Evolutionary conservation across 495 filamentous ascomycete genomes (phyloP), one percentile per base, ranked within the genome.

Genomic region (Cudoniella acicularis): DNA sequence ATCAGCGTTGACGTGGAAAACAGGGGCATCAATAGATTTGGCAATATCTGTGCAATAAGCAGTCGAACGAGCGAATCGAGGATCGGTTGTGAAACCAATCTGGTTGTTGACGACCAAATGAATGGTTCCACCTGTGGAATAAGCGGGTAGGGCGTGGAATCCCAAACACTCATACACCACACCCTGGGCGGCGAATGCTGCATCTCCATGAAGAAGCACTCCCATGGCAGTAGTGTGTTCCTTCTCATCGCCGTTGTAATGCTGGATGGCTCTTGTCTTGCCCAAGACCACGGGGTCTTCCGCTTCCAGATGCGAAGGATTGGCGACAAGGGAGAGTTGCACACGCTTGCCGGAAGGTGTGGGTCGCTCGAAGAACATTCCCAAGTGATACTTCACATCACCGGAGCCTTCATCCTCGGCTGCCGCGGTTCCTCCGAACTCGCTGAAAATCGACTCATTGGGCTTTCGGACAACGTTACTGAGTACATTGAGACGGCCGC

Each of bases 81-180:
- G 94, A 72, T 98, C 94, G n/a, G 94, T 98, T 54, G 94, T 98
- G 81, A 98, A 98, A 71, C 94, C 94, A 72, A 98, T 98, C 79
- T 98, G 94, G 82, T 98, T 98, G 85, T 98, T 98, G 64, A 98
- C 91, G 49, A 98, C 85, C 62, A 98, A 79, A 76, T 98, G 94
- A 70, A 98, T 91, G 52, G 94, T 98, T 67, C 94, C 94, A 67
- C 94, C 94, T 52, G 95, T 98, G 21, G 93, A 96, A 79, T 96
- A 98, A 43, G 87, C 88, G 26, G 94, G 94, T 10, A 98, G 84
- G 23, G 90, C 85, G 75, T 96, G 88, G 85, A 98, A 96, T 58
- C 94, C 94, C 80, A 98, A 87, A 60, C 92, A 97, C 77, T 98
- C 94, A 74, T 98, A 98, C 49, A 98, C 94, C 60, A 98, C 77